Conservation (phyloP, 331 rosid species). For the Spiraea crenata region DNA sequence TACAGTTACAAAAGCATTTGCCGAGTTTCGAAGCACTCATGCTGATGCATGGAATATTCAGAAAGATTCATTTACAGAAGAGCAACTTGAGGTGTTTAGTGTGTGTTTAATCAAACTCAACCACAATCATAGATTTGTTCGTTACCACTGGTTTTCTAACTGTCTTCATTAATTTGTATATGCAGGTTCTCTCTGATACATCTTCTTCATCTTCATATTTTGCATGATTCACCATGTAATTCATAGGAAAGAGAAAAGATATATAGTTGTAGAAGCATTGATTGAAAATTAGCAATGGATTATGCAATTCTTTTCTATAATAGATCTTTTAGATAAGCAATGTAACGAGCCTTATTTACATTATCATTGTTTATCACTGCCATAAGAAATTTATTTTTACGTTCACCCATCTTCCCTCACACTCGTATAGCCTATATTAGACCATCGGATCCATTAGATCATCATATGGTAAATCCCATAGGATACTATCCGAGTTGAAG, state of each 20-base stretch:
- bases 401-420: not conserved
- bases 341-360: slow-evolving; percentile 63
- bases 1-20: slow-evolving; percentile 95
- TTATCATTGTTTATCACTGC: slow-evolving; percentile 38
- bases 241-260: slow-evolving; percentile 33
- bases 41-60: slow-evolving; percentile 98
- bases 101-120: not conserved
- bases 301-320: slow-evolving; percentile 30
- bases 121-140: not conserved
- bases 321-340: slow-evolving; percentile 28
- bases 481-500: slow-evolving; percentile 68
- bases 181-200: slow-evolving; percentile 94
- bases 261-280: slow-evolving; percentile 35
- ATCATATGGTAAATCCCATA: slow-evolving; percentile 88
- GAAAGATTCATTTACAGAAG: slow-evolving; percentile 80
- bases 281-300: slow-evolving; percentile 32
- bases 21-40: slow-evolving; percentile 97
- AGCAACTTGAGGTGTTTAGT: slow-evolving; percentile 89
- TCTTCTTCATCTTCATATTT: slow-evolving; percentile 94
- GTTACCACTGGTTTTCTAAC: not conserved
- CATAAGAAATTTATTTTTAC: slow-evolving; percentile 36
- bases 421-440: slow-evolving; percentile 35
- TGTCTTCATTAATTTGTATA: not conserved
- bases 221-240: slow-evolving; percentile 56
- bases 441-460: slow-evolving; percentile 67